Evolutionary conservation across 306 rosid genomes (phyloP).

Genomic region (Cicer cuneatum): DNA sequence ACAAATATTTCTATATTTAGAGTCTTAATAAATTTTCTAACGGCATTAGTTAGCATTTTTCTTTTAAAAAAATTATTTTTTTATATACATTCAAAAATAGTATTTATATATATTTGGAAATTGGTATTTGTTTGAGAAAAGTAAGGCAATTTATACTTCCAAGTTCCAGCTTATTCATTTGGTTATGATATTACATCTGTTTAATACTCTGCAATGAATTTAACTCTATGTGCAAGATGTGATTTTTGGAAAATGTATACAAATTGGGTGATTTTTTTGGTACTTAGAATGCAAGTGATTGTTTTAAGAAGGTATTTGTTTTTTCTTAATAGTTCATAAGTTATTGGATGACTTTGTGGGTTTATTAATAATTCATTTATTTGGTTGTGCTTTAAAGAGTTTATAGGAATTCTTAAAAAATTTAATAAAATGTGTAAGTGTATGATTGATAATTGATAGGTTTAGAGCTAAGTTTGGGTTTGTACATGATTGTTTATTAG

Average conservation of each 20-base stretch:
- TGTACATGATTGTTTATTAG: neutral
- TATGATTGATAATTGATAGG: neutral
- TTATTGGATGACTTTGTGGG: constrained; percentile 8
- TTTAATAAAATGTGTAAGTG: neutral
- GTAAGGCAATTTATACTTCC: neutral
- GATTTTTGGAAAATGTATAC: neutral
- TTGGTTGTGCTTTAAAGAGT: neutral
- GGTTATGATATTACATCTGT: neutral
- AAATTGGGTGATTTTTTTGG: neutral
- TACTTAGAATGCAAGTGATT: neutral
- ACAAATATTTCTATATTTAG: too few species aligned
- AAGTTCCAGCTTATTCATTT: neutral
- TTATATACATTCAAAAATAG: too few species aligned
- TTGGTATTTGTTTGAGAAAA: neutral
- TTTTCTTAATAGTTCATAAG: neutral
- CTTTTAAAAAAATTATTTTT: too few species aligned
- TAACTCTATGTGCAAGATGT: neutral
- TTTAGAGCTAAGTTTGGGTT: constrained; percentile 10
- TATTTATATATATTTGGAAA: neutral
- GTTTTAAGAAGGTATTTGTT: neutral
- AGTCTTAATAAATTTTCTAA: too few species aligned
- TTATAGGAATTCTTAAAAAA: neutral
- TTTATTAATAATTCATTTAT: neutral
- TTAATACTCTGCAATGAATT: neutral
- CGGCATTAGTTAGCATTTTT: too few species aligned